Evolutionary conservation across 169 alveolate species (phyloP).

Genomic region (Plasmodium berghei): DNA sequence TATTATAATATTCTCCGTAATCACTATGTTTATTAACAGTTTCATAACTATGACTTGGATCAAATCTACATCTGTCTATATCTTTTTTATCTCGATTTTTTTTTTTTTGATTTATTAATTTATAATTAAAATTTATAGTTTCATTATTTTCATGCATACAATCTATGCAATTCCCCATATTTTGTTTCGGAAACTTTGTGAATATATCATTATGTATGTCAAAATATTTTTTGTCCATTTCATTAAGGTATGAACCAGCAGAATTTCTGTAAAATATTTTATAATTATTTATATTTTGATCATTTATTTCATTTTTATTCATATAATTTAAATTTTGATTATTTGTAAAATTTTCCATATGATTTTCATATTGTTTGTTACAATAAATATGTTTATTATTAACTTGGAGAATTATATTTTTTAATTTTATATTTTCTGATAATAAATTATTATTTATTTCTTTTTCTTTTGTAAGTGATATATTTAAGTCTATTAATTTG

Average conservation of each 20-base stretch:
- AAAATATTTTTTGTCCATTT: not conserved
- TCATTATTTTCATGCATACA: not conserved
- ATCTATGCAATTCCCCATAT: not conserved
- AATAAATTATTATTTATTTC: constrained; percentile 34
- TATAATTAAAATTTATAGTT: not conserved
- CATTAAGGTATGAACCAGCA: not conserved
- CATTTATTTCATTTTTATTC: not conserved
- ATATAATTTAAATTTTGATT: not conserved
- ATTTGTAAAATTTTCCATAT: not conserved
- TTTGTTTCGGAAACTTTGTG: not conserved
- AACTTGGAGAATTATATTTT: constrained; percentile 6
- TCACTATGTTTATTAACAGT: not conserved
- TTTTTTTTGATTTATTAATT: not conserved
- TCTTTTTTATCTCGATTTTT: not conserved
- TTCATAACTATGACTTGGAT: not conserved
- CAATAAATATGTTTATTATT: not conserved
- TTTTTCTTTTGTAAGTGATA: constrained; percentile 41
- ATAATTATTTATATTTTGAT: not conserved
- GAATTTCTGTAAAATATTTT: not conserved
- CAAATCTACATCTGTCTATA: not conserved
- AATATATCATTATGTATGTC: not conserved
- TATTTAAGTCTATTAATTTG: constrained; percentile 27
- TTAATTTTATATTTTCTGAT: constrained; percentile 56
- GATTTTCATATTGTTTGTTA: not conserved
- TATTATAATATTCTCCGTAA: not conserved